These are phyloP conservation scores for Nemania sp. DNA, from an alignment of 2,329 filamentous ascomycete species.

Conservation along the genomic window DNA sequence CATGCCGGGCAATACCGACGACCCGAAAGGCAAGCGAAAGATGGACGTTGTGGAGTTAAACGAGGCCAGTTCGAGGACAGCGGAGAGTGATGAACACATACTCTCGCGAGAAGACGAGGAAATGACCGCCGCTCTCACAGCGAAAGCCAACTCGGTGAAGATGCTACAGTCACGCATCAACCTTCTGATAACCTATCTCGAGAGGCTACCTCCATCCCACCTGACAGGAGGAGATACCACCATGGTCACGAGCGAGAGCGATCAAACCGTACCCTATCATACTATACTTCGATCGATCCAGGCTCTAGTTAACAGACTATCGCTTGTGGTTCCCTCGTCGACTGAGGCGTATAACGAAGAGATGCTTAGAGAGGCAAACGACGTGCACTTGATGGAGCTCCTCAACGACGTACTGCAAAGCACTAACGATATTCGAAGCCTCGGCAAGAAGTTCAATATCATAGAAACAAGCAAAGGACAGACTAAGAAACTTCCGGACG, in stretches of 20 bases:
- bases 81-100: slow-evolving; percentile 44
- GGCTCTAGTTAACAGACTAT: slow-evolving; percentile 79
- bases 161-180: slow-evolving; percentile 82
- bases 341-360: slow-evolving; percentile 68
- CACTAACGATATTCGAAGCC: slow-evolving; percentile 69
- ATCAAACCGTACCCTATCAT: slow-evolving; percentile 58
- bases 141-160: slow-evolving; percentile 89
- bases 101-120: slow-evolving; percentile 65
- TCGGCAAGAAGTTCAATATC: slow-evolving; percentile 73
- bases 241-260: slow-evolving; percentile 38
- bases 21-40: slow-evolving; percentile 57
- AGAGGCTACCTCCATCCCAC: slow-evolving; percentile 69
- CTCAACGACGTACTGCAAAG: slow-evolving; percentile 76
- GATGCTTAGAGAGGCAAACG: slow-evolving; percentile 76
- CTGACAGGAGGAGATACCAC: slow-evolving; percentile 50
- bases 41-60: slow-evolving; percentile 40
- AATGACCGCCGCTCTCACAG: slow-evolving; percentile 69
- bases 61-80: slow-evolving; percentile 35
- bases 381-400: slow-evolving; percentile 77
- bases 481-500: slow-evolving; percentile 29
- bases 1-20: slow-evolving; percentile 46
- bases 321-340: slow-evolving; percentile 76
- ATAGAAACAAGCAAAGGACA: slow-evolving; percentile 51
- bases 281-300: slow-evolving; percentile 85
- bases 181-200: slow-evolving; percentile 76